phyloP scores from a whole-genome alignment of 2,329 filamentous ascomycete genomes.

The Neofusicoccum sp. region DNA sequence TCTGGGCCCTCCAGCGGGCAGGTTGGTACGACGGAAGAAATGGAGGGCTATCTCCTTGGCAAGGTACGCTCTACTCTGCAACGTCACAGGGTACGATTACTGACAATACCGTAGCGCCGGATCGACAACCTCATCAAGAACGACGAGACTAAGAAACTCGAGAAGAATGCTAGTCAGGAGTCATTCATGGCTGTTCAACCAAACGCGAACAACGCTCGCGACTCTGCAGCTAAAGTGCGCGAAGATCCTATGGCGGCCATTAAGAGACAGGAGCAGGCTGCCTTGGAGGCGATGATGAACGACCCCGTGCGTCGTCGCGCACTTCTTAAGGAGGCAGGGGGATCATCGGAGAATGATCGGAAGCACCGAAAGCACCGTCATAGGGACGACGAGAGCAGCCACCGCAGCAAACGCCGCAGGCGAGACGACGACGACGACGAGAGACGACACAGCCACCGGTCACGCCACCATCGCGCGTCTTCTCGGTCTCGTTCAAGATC shows the following conservation, averaged over 20 bases:
- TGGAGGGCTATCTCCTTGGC: slow-evolving; percentile 89
- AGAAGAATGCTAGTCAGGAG: slow-evolving; percentile 61
- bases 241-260: slow-evolving; percentile 92
- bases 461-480: slow-evolving; percentile 4
- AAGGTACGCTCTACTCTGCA: slow-evolving; percentile 52
- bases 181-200: slow-evolving; percentile 62
- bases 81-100: background rate
- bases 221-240: slow-evolving; percentile 82
- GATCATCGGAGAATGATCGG: slow-evolving; percentile 27
- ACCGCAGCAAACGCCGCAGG: slow-evolving; percentile 16
- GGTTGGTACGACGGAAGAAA: slow-evolving; percentile 71
- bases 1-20: slow-evolving; percentile 79
- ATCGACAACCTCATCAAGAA: slow-evolving; percentile 87
- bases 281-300: slow-evolving; percentile 68
- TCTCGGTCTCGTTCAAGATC: slow-evolving; percentile 10
- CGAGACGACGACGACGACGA: slow-evolving; percentile 15
- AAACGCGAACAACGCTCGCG: slow-evolving; percentile 72
- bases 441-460: slow-evolving; percentile 15
- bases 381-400: slow-evolving; percentile 26
- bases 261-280: slow-evolving; percentile 74
- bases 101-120: slow-evolving; percentile 52
- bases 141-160: slow-evolving; percentile 70
- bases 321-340: slow-evolving; percentile 52
- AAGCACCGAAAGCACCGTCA: slow-evolving; percentile 29
- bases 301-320: slow-evolving; percentile 69